A percentile compares a stretch with the other conserved stretches of the same genome.
Conservation (phyloP, 108 stramenopile species). For the Nitzschia sp. region DNA sequence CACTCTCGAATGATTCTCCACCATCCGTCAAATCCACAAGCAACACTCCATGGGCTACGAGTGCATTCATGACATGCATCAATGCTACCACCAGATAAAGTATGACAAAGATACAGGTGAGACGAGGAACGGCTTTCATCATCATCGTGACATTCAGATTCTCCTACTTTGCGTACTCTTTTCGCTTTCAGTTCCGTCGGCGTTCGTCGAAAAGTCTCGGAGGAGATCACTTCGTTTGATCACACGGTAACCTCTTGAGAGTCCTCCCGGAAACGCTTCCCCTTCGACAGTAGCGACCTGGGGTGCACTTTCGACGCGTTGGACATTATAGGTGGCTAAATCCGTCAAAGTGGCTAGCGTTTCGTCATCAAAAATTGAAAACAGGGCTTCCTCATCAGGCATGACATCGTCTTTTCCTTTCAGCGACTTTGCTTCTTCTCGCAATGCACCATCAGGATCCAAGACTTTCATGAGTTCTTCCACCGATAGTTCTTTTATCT, state of each 20-base stretch:
- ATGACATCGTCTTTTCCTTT: slow-evolving; percentile 20
- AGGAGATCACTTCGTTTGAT: slow-evolving; percentile 59
- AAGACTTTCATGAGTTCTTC: slow-evolving; percentile 62
- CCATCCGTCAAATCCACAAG: slow-evolving; percentile 82
- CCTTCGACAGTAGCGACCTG: slow-evolving; percentile 42
- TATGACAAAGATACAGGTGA: too few relatives aligned
- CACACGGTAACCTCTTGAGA: slow-evolving; percentile 65
- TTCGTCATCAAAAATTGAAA: slow-evolving; percentile 37
- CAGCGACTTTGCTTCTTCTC: slow-evolving; percentile 55
- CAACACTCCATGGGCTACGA: slow-evolving; percentile 77
- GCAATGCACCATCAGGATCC: slow-evolving; percentile 74
- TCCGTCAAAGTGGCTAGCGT: slow-evolving; percentile 52
- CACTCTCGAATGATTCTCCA: slow-evolving; percentile 44
- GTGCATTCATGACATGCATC: slow-evolving; percentile 86
- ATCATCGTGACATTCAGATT: neutral
- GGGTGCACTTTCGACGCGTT: slow-evolving; percentile 58
- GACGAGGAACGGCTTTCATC: too few relatives aligned
- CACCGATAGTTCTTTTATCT: slow-evolving; percentile 54
- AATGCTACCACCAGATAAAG: slow-evolving; percentile 28
- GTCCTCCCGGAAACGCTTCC: slow-evolving; percentile 53
- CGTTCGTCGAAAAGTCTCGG: slow-evolving; percentile 32
- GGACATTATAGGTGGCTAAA: slow-evolving; percentile 50
- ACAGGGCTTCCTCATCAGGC: slow-evolving; percentile 50
- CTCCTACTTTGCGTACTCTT: slow-evolving; percentile 44
- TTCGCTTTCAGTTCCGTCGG: slow-evolving; percentile 62